Percentiles rank a stretch among this genome's conserved stretches.
phyloP scores from a whole-genome alignment of 2,329 filamentous ascomycete species.

The Calcarisporium arbuscula region DNA sequence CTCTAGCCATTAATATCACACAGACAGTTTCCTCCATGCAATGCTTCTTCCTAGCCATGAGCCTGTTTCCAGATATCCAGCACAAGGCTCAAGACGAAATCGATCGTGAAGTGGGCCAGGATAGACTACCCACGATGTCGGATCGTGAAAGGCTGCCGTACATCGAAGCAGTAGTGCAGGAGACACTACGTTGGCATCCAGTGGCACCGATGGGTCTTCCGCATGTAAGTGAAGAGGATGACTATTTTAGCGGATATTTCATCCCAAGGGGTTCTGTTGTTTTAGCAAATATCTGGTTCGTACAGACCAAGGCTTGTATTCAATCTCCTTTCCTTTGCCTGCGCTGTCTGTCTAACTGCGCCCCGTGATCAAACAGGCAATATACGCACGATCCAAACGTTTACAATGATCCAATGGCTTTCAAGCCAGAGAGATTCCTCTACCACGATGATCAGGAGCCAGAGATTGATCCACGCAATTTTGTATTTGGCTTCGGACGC shows the following conservation, averaged over 20 bases:
- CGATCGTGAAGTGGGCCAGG: slow-evolving; percentile 29
- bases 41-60: slow-evolving; percentile 20
- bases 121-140: slow-evolving; percentile 27
- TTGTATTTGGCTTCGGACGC: neutral
- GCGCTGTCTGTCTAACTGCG: too few species aligned
- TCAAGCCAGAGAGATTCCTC: slow-evolving; percentile 9
- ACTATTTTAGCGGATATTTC: slow-evolving; percentile 11
- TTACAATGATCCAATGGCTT: slow-evolving; percentile 7
- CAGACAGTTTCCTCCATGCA: slow-evolving; percentile 17
- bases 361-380: too few species aligned
- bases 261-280: slow-evolving; percentile 13
- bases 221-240: slow-evolving; percentile 10
- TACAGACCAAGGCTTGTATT: too few species aligned
- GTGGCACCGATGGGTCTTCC: slow-evolving; percentile 14
- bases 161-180: slow-evolving; percentile 34
- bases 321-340: too few species aligned
- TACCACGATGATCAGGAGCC: slow-evolving; percentile 11
- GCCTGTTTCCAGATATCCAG: slow-evolving; percentile 16
- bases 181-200: slow-evolving; percentile 35
- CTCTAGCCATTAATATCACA: too few species aligned
- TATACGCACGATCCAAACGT: slow-evolving; percentile 11
- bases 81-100: slow-evolving; percentile 22
- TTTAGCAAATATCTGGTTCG: slow-evolving; percentile 11
- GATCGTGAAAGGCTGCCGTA: slow-evolving; percentile 35
- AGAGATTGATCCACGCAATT: neutral